Conservation (phyloP, 306 rosid genomes). For the Alnus rubra region DNA sequence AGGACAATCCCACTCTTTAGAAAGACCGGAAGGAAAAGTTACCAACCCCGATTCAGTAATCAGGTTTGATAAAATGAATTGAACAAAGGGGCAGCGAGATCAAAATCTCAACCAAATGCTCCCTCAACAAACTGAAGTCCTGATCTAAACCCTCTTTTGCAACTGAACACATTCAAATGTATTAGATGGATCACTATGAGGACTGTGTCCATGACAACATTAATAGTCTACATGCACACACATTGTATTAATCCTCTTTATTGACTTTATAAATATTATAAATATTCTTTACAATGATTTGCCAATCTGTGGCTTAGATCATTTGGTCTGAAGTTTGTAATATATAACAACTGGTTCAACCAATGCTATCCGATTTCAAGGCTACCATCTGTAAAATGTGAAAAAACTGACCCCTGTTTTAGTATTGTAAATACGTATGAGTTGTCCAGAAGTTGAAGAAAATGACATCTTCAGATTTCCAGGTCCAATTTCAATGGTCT, state of each 20-base stretch:
- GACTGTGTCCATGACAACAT: conserved; percentile 1
- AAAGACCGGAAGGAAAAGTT: neutral
- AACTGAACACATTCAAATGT: neutral
- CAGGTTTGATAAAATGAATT: neutral
- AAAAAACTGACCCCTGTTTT: conserved; percentile 68
- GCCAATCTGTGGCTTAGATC: neutral
- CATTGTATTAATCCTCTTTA: neutral
- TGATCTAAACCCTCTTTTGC: neutral
- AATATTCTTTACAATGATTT: neutral
- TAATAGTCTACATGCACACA: neutral
- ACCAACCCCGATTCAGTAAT: neutral
- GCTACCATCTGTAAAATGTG: conserved; percentile 12
- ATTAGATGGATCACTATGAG: neutral
- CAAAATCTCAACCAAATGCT: neutral
- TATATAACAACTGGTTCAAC: conserved; percentile 4
- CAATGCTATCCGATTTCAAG: neutral
- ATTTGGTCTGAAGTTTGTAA: neutral
- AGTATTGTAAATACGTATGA: conserved; percentile 62
- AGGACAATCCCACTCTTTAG: neutral
- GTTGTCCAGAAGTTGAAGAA: conserved; percentile 76
- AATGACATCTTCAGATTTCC: conserved; percentile 83
- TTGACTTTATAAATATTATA: neutral
- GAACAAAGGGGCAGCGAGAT: neutral
- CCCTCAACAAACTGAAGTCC: neutral
- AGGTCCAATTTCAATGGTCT: conserved; percentile 60